phyloP scores from a whole-genome alignment of 163 green algal species.

The Chlorella variabilis region DNA sequence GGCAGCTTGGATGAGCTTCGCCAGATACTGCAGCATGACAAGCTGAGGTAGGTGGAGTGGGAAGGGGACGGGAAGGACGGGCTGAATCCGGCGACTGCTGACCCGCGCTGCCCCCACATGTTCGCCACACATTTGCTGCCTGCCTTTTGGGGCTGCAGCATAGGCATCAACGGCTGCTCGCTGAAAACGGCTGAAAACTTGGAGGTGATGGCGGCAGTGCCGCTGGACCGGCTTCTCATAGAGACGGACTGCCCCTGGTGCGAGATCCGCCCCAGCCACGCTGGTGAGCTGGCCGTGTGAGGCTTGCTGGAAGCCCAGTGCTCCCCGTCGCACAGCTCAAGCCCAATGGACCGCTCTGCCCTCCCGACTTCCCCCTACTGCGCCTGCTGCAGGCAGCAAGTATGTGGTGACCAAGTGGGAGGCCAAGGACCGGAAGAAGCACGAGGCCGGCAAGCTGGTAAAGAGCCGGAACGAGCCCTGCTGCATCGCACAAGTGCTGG shows the following conservation, averaged over 20 bases:
- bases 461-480: slow-evolving; percentile 91
- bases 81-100: too few relatives aligned
- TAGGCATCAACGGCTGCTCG: slow-evolving; percentile 92
- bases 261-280: slow-evolving; percentile 77
- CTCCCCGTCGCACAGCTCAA: too few relatives aligned
- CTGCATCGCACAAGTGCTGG: slow-evolving; percentile 78
- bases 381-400: slow-evolving; percentile 31
- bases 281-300: slow-evolving; percentile 41
- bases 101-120: too few relatives aligned
- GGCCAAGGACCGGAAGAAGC: slow-evolving; percentile 83
- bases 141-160: slow-evolving; percentile 33
- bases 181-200: slow-evolving; percentile 84
- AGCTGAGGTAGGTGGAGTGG: slow-evolving; percentile 51
- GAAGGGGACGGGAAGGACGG: too few relatives aligned
- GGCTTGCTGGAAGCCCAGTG: too few relatives aligned
- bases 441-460: slow-evolving; percentile 62
- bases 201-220: slow-evolving; percentile 68
- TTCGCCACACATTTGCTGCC: background rate
- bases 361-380: too few relatives aligned
- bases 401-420: slow-evolving; percentile 46
- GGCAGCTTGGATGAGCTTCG: slow-evolving; percentile 71
- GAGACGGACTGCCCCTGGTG: slow-evolving; percentile 90
- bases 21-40: slow-evolving; percentile 56
- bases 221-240: slow-evolving; percentile 79
- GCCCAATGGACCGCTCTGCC: too few relatives aligned